Evolutionary conservation across 495 filamentous ascomycete genomes (phyloP).

Genomic region (Cladorrhinum samala): DNA sequence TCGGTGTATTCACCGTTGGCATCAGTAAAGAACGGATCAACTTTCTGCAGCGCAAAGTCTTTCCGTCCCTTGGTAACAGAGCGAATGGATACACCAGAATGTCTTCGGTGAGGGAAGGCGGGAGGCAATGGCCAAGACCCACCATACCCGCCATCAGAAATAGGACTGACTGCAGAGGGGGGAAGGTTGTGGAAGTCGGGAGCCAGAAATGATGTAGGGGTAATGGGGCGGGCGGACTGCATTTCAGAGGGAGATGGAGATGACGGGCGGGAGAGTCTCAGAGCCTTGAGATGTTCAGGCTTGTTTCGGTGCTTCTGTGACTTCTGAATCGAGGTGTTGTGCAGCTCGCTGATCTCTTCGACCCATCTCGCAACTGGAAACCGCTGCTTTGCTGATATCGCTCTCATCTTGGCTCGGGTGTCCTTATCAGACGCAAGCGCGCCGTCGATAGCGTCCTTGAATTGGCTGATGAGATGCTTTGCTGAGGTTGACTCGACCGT

Average conservation of each 20-base stretch:
- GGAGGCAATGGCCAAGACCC: conserved; percentile 5
- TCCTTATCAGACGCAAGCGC: conserved; percentile 55
- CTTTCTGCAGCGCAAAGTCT: conserved; percentile 51
- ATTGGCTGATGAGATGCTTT: conserved; percentile 62
- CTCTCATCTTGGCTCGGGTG: conserved; percentile 62
- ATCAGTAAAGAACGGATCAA: conserved; percentile 62
- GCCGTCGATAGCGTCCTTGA: conserved; percentile 60
- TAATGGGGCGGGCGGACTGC: conserved; percentile 3
- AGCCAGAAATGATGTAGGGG: conserved; percentile 6
- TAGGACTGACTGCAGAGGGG: conserved; percentile 3
- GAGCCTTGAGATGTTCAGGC: conserved; percentile 1
- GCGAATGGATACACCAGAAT: conserved; percentile 6
- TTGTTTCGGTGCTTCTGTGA: conserved; percentile 19
- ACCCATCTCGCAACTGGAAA: conserved; percentile 68
- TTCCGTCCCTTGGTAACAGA: conserved; percentile 22
- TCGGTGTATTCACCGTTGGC: conserved; percentile 51
- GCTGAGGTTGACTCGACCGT: conserved; percentile 62
- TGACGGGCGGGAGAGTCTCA: conserved; percentile 4
- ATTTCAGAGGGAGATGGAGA: conserved; percentile 12
- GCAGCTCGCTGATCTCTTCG: conserved; percentile 54
- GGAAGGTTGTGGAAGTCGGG: conserved; percentile 26
- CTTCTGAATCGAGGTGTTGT: conserved; percentile 45
- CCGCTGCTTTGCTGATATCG: conserved; percentile 65
- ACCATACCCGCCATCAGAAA: not conserved
- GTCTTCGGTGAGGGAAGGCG: conserved; percentile 1